Percentiles rank a stretch among this genome's conserved stretches.
Conservation (phyloP, 768 basidiomycete genomes). For the Termitomyces sp. region DNA sequence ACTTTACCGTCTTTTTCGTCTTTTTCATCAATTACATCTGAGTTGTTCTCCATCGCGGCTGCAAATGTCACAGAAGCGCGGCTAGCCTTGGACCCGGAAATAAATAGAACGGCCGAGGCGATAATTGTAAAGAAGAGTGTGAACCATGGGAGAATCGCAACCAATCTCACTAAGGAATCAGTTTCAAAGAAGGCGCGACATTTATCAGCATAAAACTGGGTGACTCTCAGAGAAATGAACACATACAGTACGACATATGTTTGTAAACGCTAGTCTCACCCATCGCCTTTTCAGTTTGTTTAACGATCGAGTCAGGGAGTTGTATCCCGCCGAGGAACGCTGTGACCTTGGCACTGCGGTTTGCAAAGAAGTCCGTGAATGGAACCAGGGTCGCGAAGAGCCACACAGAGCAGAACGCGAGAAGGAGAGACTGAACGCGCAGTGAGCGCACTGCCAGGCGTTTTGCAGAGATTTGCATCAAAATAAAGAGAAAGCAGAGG, state of each 20-base stretch:
- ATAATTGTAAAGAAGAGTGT: constrained; percentile 34
- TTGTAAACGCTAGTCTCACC: constrained; percentile 39
- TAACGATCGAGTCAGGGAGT: constrained; percentile 32
- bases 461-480: constrained; percentile 16
- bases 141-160: constrained; percentile 53
- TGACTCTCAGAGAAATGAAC: background rate
- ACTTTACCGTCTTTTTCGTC: constrained; percentile 1
- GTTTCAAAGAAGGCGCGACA: too few relatives aligned
- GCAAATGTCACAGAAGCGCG: background rate
- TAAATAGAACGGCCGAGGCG: constrained; percentile 29
- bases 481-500: constrained; percentile 21
- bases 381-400: constrained; percentile 30
- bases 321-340: constrained; percentile 33
- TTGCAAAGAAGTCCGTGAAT: constrained; percentile 28
- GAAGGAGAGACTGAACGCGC: constrained; percentile 28
- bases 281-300: constrained; percentile 27
- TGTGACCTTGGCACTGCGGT: constrained; percentile 35
- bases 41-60: background rate
- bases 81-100: constrained; percentile 19
- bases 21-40: background rate
- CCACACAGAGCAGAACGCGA: constrained; percentile 40
- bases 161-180: constrained; percentile 34
- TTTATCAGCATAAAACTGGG: background rate
- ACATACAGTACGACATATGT: constrained; percentile 44
- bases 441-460: constrained; percentile 22